Percentiles rank a stretch among this genome's conserved stretches.
phyloP scores from a whole-genome alignment of 2,329 filamentous ascomycete genomes.

The Neonectria ditissima region DNA sequence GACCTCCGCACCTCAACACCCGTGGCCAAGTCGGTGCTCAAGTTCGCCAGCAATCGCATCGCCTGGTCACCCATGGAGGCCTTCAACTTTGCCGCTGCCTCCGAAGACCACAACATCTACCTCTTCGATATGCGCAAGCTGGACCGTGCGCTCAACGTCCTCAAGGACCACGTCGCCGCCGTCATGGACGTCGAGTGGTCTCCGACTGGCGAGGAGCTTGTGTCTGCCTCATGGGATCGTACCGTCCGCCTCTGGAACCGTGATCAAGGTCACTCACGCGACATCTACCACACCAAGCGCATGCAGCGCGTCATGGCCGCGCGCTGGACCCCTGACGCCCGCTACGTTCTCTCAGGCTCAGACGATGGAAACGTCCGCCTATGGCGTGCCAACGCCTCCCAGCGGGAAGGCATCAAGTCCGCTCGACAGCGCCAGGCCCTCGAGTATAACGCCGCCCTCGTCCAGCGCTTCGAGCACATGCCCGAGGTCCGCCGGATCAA shows the following conservation, averaged over 20 bases:
- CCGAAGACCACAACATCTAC: conserved; percentile 90
- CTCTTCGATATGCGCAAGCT: conserved; percentile 96
- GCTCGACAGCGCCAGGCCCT: conserved; percentile 86
- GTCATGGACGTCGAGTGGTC: conserved; percentile 98
- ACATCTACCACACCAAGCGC: conserved; percentile 96
- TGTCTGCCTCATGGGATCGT: conserved; percentile 87
- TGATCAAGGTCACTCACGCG: conserved; percentile 83
- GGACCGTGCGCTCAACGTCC: conserved; percentile 85
- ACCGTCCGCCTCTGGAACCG: conserved; percentile 89
- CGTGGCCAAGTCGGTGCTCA: conserved; percentile 83
- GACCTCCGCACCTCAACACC: conserved; percentile 90
- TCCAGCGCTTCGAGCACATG: conserved; percentile 91
- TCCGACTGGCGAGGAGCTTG: conserved; percentile 92
- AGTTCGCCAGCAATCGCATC: conserved; percentile 84
- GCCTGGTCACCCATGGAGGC: conserved; percentile 98
- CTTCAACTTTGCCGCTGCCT: conserved; percentile 93
- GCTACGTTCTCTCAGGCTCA: conserved; percentile 89
- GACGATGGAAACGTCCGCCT: conserved; percentile 91
- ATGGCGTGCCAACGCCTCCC: conserved; percentile 89
- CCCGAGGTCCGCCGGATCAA: conserved; percentile 93
- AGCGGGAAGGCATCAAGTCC: conserved; percentile 86
- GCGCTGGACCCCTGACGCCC: conserved; percentile 87
- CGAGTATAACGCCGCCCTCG: conserved; percentile 90
- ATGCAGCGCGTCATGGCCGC: conserved; percentile 95
- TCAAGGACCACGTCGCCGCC: conserved; percentile 89